Evolutionary conservation across 73 alveolate species (phyloP), one percentile per base, ranked within the genome.

Genomic region (Halteria grandinella): DNA sequence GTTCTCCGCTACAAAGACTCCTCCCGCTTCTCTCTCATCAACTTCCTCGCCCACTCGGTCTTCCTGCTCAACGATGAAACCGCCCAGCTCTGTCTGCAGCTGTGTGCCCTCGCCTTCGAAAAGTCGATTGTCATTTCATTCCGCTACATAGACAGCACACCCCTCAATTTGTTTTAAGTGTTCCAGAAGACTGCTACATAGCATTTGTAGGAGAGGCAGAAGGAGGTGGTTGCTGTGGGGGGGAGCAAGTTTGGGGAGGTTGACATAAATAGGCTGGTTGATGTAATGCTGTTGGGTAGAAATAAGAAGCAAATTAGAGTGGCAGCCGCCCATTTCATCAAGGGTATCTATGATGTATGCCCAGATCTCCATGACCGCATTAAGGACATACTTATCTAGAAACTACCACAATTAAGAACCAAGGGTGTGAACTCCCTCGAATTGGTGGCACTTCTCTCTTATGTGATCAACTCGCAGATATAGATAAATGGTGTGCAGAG

Each of bases 361-460:
- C n/a, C 37, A 17, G 14, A 25, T 3, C 32, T 36, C n/a, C 20
- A 28, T 8, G 15, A 54, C 43, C 1, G 52, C 1, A 23, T 53
- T 12, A 52, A 57, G 10, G 1, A 54, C 8, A 1, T 73, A 52
- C 6, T 73, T 28, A 34, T 20, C 24, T 0, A 73, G 43, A 11
- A n/a, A n/a, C n/a, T 73, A 1, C 62, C 63, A 1, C 18, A 7
- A 1, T 17, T 73, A 8, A 37, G 40, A 32, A 1, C 40, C 3
- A 27, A 32, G 25, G 85, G 85, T 17, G 53, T 73, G 29, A 73
- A 73, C 44, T 6, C 74, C n/a, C 41, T 50, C 4, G 85, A 73
- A 37, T 73, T 18, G 20, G 7, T 54, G 0, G 52, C 75, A 17
- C 50, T 73, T 39, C 31, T 73, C 5, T 25, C 73, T 27, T 73